Evolutionary conservation across 2,329 filamentous ascomycete genomes (phyloP), one percentile per base, ranked within the genome.

Genomic region (Nakataea oryzae): DNA sequence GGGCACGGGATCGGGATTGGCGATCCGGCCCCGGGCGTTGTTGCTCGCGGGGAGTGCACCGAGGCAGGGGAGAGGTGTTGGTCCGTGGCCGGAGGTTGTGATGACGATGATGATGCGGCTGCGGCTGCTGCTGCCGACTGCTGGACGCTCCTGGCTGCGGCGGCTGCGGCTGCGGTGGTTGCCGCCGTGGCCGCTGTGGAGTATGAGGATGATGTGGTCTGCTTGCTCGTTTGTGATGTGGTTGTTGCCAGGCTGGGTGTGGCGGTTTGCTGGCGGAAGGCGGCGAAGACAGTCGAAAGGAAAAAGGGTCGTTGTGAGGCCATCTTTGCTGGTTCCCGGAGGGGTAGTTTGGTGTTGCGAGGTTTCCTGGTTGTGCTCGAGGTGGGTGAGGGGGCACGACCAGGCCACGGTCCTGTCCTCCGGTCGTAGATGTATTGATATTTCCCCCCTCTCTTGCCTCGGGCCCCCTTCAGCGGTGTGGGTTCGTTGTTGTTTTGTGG

Each of bases 221-320:
- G 75, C 67, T 67, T 69, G 65, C 68, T 74, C 8, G 59, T 68
- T 67, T 70, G 65, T 72, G 68, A 59, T 41, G 66, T 61, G 28
- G 66, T 66, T 14, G 32, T 57, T 50, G 66, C 62, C 63, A 69
- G 58, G 57, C 65, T 27, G 3, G 63, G 57, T 24, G 66, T 63
- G 21, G 67, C 66, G 14, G 73, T 70, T 67, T 78, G 78, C 63
- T 79, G 79, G 60, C 81, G 79, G 69, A 83, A 81, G 71, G 81
- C 79, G 70, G 80, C 78, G 71, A 83, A 76, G 74, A 83, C 82
- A 68, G 78, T 79, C 58, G 81, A 81, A 68, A 83, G 78, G 74
- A 83, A 82, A 71, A 79, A 83, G 58, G 81, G 80, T 59, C 80
- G 78, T 68, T 83, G 80, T 47, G 79, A 80, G 58, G 80, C 77